A percentile compares a stretch with the other conserved stretches of the same genome.
Conservation (phyloP, 2,329 filamentous ascomycete species). For the Aspergillus fischeri region DNA sequence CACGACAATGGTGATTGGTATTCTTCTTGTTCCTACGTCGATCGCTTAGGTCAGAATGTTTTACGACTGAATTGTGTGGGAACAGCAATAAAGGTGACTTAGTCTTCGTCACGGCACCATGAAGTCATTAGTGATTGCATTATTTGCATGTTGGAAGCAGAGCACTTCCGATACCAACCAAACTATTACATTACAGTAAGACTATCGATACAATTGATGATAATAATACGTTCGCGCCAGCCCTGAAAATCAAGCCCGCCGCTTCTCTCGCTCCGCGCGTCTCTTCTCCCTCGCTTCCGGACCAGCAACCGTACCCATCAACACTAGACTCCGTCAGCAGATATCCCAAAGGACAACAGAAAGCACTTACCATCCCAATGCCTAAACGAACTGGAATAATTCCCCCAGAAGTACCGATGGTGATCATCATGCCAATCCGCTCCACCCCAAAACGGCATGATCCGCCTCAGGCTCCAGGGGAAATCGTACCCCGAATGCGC, state of each 20-base stretch:
- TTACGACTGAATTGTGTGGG: too few species aligned
- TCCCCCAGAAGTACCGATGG: constrained; percentile 95
- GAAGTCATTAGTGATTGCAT: background rate
- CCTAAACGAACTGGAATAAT: constrained; percentile 92
- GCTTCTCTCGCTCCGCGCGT: background rate
- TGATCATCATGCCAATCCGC: constrained; percentile 92
- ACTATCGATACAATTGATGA: background rate
- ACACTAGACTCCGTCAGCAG: constrained; percentile 6
- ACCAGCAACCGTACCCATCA: constrained; percentile 21
- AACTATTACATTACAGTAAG: background rate
- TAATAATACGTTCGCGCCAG: too few species aligned
- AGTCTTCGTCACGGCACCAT: too few species aligned
- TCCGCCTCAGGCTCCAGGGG: constrained; percentile 87
- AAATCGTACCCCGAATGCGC: constrained; percentile 97
- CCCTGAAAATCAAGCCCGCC: background rate
- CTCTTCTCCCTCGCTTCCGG: constrained; percentile 15
- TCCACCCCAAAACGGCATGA: constrained; percentile 87
- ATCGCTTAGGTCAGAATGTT: too few species aligned
- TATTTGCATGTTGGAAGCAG: background rate
- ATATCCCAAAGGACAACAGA: background rate
- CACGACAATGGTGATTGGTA: too few species aligned
- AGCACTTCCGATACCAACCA: background rate
- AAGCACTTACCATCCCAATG: constrained; percentile 71
- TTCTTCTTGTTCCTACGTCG: too few species aligned
- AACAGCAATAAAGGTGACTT: too few species aligned